These are phyloP conservation scores for Alternaria sp. DNA, from an alignment of 2,329 filamentous ascomycete species.

Conservation along the genomic window DNA sequence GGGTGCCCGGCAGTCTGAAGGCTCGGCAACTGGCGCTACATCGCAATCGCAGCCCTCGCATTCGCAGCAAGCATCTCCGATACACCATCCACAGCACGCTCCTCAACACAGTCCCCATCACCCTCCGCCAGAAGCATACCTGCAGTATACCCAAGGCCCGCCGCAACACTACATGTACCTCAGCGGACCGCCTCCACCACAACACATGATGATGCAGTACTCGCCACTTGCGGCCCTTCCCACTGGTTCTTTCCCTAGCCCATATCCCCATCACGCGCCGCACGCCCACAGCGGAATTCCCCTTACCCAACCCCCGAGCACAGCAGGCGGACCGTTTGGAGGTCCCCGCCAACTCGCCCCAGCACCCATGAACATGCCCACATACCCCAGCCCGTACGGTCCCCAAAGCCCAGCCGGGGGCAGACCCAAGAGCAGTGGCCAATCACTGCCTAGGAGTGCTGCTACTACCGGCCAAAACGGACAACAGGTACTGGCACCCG, in stretches of 20 bases:
- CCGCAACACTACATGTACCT: constrained; percentile 30
- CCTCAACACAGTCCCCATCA: constrained; percentile 23
- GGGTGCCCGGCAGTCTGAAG: constrained; percentile 27
- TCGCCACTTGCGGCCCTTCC: constrained; percentile 37
- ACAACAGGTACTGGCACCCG: constrained; percentile 39
- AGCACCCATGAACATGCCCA: constrained; percentile 27
- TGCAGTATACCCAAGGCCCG: constrained; percentile 21
- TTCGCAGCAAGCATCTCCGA: constrained; percentile 22
- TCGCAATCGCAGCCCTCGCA: constrained; percentile 25
- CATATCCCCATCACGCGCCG: constrained; percentile 14
- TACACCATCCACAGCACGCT: constrained; percentile 15
- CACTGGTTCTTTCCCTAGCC: constrained; percentile 21
- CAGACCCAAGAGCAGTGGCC: constrained; percentile 31
- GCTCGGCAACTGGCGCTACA: constrained; percentile 24
- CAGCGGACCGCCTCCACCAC: constrained; percentile 25
- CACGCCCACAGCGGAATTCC: constrained; percentile 17
- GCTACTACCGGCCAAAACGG: constrained; percentile 19
- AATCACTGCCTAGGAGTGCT: constrained; percentile 9
- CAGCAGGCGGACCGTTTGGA: constrained; percentile 8
- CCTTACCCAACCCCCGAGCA: constrained; percentile 17
- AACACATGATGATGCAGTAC: constrained; percentile 33
- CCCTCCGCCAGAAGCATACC: constrained; percentile 28
- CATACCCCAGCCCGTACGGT: constrained; percentile 41
- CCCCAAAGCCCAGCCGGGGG: constrained; percentile 29
- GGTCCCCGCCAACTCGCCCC: constrained; percentile 31